phyloP scores from a whole-genome alignment of 2,329 filamentous ascomycete genomes.

The Talaromyces sp. region DNA sequence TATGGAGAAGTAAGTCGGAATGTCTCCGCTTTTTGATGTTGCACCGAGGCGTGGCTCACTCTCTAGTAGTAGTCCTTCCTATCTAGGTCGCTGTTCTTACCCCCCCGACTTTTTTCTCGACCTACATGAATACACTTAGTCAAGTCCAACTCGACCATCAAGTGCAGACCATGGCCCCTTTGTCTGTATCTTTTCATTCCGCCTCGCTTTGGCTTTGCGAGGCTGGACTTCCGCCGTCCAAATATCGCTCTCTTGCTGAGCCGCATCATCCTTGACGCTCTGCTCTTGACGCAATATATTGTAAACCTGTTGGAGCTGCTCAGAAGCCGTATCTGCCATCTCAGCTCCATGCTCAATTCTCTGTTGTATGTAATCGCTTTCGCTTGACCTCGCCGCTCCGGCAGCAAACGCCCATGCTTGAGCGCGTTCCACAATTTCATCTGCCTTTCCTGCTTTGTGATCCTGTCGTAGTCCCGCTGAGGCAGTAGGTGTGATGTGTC shows the following conservation, averaged over 20 bases:
- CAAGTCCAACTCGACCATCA: constrained; percentile 34
- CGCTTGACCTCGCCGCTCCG: constrained; percentile 32
- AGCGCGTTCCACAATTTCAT: constrained; percentile 36
- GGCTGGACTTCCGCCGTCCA: constrained; percentile 34
- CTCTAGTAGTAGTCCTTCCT: not conserved
- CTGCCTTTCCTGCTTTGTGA: constrained; percentile 21
- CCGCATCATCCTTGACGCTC: constrained; percentile 23
- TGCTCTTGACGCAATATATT: constrained; percentile 36
- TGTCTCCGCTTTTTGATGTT: constrained; percentile 11
- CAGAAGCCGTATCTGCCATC: constrained; percentile 30
- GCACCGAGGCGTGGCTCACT: not conserved
- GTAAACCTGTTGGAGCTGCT: constrained; percentile 35
- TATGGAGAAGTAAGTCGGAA: not conserved
- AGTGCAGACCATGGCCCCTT: constrained; percentile 41
- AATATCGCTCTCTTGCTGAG: constrained; percentile 29
- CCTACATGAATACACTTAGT: not conserved
- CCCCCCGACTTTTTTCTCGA: not conserved
- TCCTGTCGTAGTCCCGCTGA: constrained; percentile 20
- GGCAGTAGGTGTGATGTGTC: constrained; percentile 30
- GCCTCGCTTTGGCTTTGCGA: constrained; percentile 24
- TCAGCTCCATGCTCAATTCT: constrained; percentile 35
- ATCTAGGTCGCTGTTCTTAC: not conserved
- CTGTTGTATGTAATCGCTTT: constrained; percentile 36
- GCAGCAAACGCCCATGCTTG: constrained; percentile 45
- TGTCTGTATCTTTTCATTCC: constrained; percentile 25